These are phyloP conservation scores for Primulina huaijiensis DNA, from an alignment of 257 asterid genomes.

Conservation along the genomic window DNA sequence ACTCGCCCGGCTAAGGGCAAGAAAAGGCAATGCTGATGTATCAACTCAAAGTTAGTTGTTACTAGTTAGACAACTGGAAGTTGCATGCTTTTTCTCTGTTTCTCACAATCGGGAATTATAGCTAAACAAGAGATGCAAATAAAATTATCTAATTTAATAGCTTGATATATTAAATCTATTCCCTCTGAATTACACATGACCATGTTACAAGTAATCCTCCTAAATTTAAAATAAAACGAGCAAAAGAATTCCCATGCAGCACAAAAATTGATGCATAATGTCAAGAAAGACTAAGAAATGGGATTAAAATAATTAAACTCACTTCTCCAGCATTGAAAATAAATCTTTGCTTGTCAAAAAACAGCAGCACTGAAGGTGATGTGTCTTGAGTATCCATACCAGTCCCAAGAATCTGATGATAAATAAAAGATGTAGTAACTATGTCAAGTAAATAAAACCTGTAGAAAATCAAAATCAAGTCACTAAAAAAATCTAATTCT, in stretches of 20 bases:
- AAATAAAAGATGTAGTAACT: neutral
- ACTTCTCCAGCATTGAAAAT: conserved; percentile 99
- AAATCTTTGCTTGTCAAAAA: conserved; percentile 94
- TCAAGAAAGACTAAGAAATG: conserved; percentile 7
- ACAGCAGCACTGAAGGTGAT: conserved; percentile 85
- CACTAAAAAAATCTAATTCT: neutral
- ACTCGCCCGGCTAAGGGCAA: too few species aligned
- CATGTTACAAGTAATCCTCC: neutral
- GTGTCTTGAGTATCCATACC: conserved; percentile 99
- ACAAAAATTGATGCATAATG: neutral
- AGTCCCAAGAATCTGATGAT: conserved; percentile 86
- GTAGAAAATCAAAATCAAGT: neutral
- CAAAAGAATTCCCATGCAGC: neutral
- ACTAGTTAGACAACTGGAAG: too few species aligned
- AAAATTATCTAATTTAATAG: neutral
- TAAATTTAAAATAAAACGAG: conserved; percentile 5
- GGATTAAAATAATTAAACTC: conserved; percentile 32
- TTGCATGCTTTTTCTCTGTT: too few species aligned
- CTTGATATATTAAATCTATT: neutral
- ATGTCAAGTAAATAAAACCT: neutral
- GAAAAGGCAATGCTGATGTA: too few species aligned
- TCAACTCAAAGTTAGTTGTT: too few species aligned
- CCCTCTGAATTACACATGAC: neutral
- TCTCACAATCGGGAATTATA: too few species aligned
- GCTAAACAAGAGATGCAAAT: neutral